Percentiles rank a stretch among this genome's conserved stretches.
Conservation (phyloP, 2,329 filamentous ascomycete species). For the Didymella segeticola region DNA sequence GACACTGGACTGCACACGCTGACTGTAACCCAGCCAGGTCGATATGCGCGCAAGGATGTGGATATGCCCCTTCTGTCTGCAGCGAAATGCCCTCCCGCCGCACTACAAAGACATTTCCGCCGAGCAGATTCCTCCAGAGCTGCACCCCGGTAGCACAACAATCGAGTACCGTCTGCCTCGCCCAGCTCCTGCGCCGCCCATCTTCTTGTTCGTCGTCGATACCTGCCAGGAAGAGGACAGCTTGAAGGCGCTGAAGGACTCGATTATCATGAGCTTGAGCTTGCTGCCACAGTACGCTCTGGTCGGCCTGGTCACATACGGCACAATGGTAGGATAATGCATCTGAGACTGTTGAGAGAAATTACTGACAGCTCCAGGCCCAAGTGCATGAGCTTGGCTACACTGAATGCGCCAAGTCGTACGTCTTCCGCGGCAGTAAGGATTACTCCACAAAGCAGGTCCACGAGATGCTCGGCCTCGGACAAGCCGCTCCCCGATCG, state of each 20-base stretch:
- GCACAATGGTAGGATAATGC: constrained; percentile 76
- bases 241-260: constrained; percentile 82
- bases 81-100: constrained; percentile 79
- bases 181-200: constrained; percentile 83
- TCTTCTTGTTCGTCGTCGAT: constrained; percentile 87
- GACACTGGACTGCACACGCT: constrained; percentile 17
- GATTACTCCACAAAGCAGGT: constrained; percentile 98
- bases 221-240: constrained; percentile 89
- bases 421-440: constrained; percentile 97
- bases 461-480: constrained; percentile 96
- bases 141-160: constrained; percentile 83
- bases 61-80: constrained; percentile 89
- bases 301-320: constrained; percentile 84
- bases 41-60: constrained; percentile 83
- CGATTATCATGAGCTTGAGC: constrained; percentile 83
- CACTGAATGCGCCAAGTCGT: constrained; percentile 96
- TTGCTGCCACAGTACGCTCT: constrained; percentile 81
- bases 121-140: constrained; percentile 81
- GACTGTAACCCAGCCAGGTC: constrained; percentile 67
- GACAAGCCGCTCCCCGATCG: constrained; percentile 75
- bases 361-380: constrained; percentile 60
- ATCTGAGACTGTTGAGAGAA: not conserved
- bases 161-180: constrained; percentile 85
- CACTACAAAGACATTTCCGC: constrained; percentile 91
- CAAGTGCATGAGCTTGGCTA: constrained; percentile 99